A percentile compares a stretch with the other conserved stretches of the same genome.
These are phyloP conservation scores for Saccharata proteae DNA, from an alignment of 2,329 filamentous ascomycete genomes.

Conservation along the genomic window DNA sequence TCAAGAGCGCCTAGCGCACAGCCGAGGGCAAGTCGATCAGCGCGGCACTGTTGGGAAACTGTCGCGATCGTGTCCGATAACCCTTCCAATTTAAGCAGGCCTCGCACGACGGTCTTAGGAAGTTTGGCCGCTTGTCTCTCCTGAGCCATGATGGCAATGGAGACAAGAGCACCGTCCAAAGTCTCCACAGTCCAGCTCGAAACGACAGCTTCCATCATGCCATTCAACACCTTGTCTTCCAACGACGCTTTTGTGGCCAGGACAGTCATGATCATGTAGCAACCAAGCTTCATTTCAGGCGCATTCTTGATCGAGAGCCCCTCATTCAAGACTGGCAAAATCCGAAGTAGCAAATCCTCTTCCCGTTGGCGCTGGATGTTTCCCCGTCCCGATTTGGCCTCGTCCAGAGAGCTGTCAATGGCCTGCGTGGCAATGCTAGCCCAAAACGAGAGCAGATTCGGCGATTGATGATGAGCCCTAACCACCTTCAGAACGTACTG, in stretches of 20 bases:
- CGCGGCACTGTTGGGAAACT: conserved; percentile 51
- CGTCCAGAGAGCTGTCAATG: conserved; percentile 69
- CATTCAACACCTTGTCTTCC: conserved; percentile 66
- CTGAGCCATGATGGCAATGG: conserved; percentile 70
- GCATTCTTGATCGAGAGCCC: conserved; percentile 64
- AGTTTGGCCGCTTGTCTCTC: conserved; percentile 60
- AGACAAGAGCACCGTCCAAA: conserved; percentile 60
- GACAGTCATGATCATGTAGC: conserved; percentile 82
- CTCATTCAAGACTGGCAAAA: conserved; percentile 60
- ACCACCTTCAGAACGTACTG: conserved; percentile 66
- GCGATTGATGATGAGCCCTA: conserved; percentile 59
- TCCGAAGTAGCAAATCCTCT: conserved; percentile 60
- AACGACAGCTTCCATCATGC: conserved; percentile 81
- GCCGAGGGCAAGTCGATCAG: conserved; percentile 61
- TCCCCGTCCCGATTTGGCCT: conserved; percentile 60
- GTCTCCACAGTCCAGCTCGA: conserved; percentile 66
- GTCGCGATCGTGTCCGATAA: conserved; percentile 48
- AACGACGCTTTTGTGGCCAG: conserved; percentile 73
- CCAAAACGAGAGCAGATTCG: conserved; percentile 79
- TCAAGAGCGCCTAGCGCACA: conserved; percentile 44
- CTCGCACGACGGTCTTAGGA: conserved; percentile 57
- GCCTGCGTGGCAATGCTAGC: conserved; percentile 77
- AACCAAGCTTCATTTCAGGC: conserved; percentile 70
- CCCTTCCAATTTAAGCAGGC: conserved; percentile 51
- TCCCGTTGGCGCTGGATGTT: conserved; percentile 69